These are phyloP conservation scores for Phyllosticta citriasiana DNA, from an alignment of 2,329 filamentous ascomycete species.

Conservation along the genomic window DNA sequence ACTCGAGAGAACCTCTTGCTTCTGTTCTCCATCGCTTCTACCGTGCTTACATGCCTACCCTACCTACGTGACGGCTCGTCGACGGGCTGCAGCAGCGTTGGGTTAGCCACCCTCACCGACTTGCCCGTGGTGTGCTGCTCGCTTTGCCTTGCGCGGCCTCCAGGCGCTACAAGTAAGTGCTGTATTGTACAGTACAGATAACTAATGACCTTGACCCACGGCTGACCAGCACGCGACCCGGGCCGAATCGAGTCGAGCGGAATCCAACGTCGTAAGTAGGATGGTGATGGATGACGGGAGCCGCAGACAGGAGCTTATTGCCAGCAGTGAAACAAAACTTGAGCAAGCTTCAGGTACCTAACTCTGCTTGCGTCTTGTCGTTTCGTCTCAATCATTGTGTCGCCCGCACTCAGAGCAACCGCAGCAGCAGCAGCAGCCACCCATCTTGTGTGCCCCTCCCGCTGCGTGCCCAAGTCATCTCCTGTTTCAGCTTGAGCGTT, in stretches of 20 bases:
- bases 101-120: too few species aligned
- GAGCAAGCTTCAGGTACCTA: background rate
- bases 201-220: background rate
- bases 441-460: background rate
- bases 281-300: background rate
- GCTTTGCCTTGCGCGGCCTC: background rate
- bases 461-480: background rate
- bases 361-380: background rate
- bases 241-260: background rate
- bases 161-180: background rate
- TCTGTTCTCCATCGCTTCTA: too few species aligned
- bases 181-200: background rate
- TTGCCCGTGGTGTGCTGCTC: too few species aligned
- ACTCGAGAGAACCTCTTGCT: background rate
- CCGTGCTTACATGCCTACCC: too few species aligned
- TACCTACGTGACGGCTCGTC: too few species aligned
- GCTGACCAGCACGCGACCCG: background rate
- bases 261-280: background rate
- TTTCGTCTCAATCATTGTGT: background rate
- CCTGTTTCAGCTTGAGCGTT: constrained; percentile 10
- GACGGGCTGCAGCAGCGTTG: too few species aligned
- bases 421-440: background rate
- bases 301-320: background rate
- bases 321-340: background rate
- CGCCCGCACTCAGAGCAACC: background rate